Base-by-base conservation (phyloP, 768 basidiomycete genomes). In the Amanita phalloides region DNA sequence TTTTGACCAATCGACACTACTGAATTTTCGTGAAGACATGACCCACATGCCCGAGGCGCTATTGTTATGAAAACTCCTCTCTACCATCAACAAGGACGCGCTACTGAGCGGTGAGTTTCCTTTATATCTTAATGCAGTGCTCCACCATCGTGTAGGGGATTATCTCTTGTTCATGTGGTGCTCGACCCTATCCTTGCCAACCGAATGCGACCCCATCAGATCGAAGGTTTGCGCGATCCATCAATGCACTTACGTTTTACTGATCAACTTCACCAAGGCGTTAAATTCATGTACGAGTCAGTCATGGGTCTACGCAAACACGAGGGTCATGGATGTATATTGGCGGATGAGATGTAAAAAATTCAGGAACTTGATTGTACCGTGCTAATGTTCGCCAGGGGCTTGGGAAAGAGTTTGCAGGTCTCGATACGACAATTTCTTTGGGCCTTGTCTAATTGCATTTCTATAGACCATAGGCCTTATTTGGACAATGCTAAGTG, bases 401-500 rank as follows among this genome's bases (percentile, higher is more conserved):
- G 95, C 46, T 78, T 99, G 46, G 96, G 96, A n/a, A 99, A 99
- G 71, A 96, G 93, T 1, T 67, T 92, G 6, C 89, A 90, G 72
- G 86, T 78, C 46, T 36, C 26, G 26, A 10, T 33, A 6, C 43
- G 49, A 21, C 4, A 54, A 6, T 7, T 28, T 28, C 7, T 21
- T 45, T 21, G 25, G 11, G 4, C 13, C 25, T 36, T 33, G 37
- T 32, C 38, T 37, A 30, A 33, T 9, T n/a, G n/a, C 28, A 35
- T 52, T 44, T 4, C 49, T 64, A 46, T 64, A 93, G 82, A 94
- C 94, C 0, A 94, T 99, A 50, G 73, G 84, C n/a, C 75, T 99
- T 11, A 71, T 97, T 6, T 93, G 91, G 86, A 97, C 92, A 0
- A 70, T 99, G 8, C 75, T 99, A 17, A 89, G 93, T 93, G 61